Base-by-base conservation (phyloP, 768 basidiomycete species). In the Boletus rubescentipes region DNA sequence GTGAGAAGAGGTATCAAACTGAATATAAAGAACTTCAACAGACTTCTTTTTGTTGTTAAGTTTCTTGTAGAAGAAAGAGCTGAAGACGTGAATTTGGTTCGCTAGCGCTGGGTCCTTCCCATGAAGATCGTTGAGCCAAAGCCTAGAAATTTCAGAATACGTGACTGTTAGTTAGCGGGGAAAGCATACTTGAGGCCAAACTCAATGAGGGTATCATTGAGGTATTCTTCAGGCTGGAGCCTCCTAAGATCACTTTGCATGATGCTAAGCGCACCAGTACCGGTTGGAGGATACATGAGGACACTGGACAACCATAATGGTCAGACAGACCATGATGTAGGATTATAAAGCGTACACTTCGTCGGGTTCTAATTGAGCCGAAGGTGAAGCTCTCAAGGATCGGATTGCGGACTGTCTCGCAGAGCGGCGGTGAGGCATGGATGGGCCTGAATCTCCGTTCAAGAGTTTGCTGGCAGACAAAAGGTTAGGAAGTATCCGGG, bases 41-140 rank as follows among this genome's bases (percentile, higher is more conserved):
- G 66, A 86, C 85, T 77, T 81, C 67, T 82, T 88, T 59, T 37
- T 72, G 49, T 80, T 71, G 49, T 80, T 87, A 26, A 99, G 73
- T 70, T 97, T 96, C 76, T 95, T 92, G 77, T 95, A 98, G 72
- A 99, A 98, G 73, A 98, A 99, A 0, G 95, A 95, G 69, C 87
- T 98, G 76, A 98, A 98, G 5, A 98, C 81, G 63, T 98, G 87
- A 1, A 95, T 78, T 60, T 90, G 80, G 3, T 85, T 79, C 2
- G 84, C 89, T 5, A 91, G 72, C 15, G 77, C 77, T 2, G 87
- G 85, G 56, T 87, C 66, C 34, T 64, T 72, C 35, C 68, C 72
- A 57, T 82, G 79, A 23, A 91, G 69, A 8, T 80, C 77, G 46
- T 74, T 78, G 10, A 87, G 76, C 87, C 90, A 91, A 14, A 85